A percentile compares a stretch with the other conserved stretches of the same genome.
Conservation (phyloP, 2,329 filamentous ascomycete genomes). For the Calycina herbarum region DNA sequence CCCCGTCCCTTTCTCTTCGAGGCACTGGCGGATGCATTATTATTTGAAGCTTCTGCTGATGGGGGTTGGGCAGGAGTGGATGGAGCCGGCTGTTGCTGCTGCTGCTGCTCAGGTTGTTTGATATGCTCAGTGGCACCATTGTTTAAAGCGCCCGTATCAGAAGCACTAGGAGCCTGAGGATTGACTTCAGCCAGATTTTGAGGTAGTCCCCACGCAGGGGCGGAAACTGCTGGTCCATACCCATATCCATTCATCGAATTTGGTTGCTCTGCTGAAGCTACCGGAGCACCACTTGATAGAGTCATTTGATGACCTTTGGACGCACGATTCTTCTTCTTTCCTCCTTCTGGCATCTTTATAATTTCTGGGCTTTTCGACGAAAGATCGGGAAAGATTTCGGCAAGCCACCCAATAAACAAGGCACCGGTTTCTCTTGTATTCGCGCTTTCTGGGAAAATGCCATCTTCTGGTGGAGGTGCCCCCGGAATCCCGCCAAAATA, state of each 20-base stretch:
- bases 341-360: conserved; percentile 25
- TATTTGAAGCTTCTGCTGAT: conserved; percentile 22
- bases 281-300: conserved; percentile 10
- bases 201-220: conserved; percentile 35
- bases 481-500: conserved; percentile 63
- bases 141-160: conserved; percentile 15
- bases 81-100: conserved; percentile 21
- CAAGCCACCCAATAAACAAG: conserved; percentile 60
- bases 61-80: conserved; percentile 24
- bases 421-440: conserved; percentile 57
- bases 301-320: conserved; percentile 25
- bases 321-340: conserved; percentile 33
- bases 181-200: conserved; percentile 33
- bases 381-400: conserved; percentile 59
- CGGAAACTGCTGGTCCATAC: conserved; percentile 33
- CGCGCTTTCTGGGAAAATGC: conserved; percentile 55
- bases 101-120: conserved; percentile 22
- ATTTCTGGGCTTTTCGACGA: conserved; percentile 14
- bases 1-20: conserved; percentile 38
- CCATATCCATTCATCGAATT: conserved; percentile 37
- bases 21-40: conserved; percentile 27
- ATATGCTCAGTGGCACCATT: conserved; percentile 16
- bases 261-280: conserved; percentile 26
- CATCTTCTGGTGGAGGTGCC: conserved; percentile 51
- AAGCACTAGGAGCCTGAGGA: conserved; percentile 23